Conservation (phyloP, 208 protist species). For the Trypanosoma boissoni region DNA sequence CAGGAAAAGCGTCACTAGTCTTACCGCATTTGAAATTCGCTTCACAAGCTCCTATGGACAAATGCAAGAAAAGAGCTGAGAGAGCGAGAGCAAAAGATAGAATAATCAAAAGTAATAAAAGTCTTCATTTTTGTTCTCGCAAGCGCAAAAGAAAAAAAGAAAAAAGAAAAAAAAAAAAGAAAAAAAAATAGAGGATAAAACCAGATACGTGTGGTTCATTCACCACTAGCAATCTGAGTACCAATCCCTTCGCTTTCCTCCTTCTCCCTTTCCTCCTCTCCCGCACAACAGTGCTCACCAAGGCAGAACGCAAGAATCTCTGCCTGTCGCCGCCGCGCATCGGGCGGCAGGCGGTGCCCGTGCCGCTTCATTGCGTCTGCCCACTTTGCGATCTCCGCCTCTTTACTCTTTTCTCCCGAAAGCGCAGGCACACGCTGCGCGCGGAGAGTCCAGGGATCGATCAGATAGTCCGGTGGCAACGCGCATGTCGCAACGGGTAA, state of each 20-base stretch:
- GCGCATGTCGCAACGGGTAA: conserved; percentile 24
- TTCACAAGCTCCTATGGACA: too few species aligned
- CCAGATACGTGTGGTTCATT: not conserved
- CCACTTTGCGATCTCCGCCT: conserved; percentile 47
- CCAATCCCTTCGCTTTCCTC: too few species aligned
- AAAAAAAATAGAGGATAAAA: not conserved
- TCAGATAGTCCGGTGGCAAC: conserved; percentile 46
- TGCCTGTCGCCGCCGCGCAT: conserved; percentile 48
- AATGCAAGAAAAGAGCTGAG: too few species aligned
- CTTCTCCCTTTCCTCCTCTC: conserved; percentile 29
- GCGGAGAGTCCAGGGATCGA: conserved; percentile 52
- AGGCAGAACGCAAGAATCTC: conserved; percentile 38
- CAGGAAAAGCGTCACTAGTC: too few species aligned
- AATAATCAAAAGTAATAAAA: not conserved
- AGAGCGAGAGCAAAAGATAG: not conserved
- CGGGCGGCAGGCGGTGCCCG: conserved; percentile 34
- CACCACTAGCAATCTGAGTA: too few species aligned
- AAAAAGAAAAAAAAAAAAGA: not conserved
- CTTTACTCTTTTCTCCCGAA: not conserved
- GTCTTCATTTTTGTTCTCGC: too few species aligned
- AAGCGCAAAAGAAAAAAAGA: conserved; percentile 2
- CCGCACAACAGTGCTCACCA: conserved; percentile 9
- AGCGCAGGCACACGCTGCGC: conserved; percentile 42
- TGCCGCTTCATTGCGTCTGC: conserved; percentile 62
- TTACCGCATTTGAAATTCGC: too few species aligned